Evolutionary conservation across 208 protist species (phyloP), one percentile per base, ranked within the genome.

Genomic region (Porcisia hertigi): DNA sequence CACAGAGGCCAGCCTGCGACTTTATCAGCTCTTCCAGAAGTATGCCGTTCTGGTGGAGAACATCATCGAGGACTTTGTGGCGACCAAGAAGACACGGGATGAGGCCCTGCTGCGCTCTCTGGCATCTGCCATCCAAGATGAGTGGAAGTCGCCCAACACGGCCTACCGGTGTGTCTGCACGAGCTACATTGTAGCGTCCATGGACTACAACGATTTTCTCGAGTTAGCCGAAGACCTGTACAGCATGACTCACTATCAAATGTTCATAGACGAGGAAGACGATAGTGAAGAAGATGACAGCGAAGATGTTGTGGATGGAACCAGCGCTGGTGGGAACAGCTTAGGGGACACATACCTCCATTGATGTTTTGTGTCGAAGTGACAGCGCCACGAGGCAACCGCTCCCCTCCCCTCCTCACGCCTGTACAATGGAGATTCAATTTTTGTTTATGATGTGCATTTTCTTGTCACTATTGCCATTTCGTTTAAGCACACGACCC

Each of bases 131-230:
- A 83, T 94, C 47, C 84, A 88, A 77, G 70, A 86, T 8, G 88
- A 90, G 58, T 88, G 80, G 83, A 49, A 79, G 58, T 54, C 82
- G 14, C 78, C 86, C 3, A 57, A 81, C 47, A 81, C 77, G 30
- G 76, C 69, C 4, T 85, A 84, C 49, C 76, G 81, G 16, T 87
- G 87, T 76, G 66, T 91, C 34, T 94, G 90, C 74, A 90, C 86
- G 9, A 81, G 80, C 34, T 94, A 96, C 80, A 86, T 96, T 71
- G 90, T 82, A 1, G 90, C 85, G 3, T 87, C 88, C 36, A 77
- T 94, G 25, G 86, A 92, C 72, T 90, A 94, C 81, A 79, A 87
- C n/a, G 77, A 81, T 5, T 96, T 96, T 73, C 77, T 87, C 45
- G 73, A 92, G 69, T 83, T 96, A 8, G 89, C 84, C 7, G 78